Evolutionary conservation across 106 monocot species (phyloP).

Genomic region (Allium cepa): DNA sequence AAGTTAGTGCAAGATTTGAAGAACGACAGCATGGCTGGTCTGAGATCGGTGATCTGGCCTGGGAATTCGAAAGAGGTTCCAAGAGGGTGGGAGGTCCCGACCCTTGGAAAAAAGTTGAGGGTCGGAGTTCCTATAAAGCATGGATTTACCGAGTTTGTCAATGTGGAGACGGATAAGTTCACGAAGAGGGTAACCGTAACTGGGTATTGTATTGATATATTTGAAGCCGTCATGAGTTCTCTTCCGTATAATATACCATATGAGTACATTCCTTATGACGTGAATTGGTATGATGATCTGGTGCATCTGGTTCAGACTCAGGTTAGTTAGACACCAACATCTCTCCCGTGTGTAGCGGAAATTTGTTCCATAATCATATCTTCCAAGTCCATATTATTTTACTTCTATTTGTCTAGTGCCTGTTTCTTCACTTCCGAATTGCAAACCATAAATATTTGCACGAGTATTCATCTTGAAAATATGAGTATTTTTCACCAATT

Average conservation of each 20-base stretch:
- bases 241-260: constrained; percentile 28
- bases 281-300: constrained; percentile 13
- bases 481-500: too few species aligned
- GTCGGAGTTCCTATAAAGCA: constrained; percentile 20
- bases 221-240: constrained; percentile 21
- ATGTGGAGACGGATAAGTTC: constrained; percentile 2
- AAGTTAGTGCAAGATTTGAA: background rate
- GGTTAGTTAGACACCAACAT: constrained; percentile 14
- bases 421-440: background rate
- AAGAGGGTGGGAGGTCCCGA: constrained; percentile 15
- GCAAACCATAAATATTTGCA: too few species aligned
- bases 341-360: too few species aligned
- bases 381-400: too few species aligned
- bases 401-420: background rate
- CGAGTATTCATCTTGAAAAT: too few species aligned
- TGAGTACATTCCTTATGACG: constrained; percentile 19
- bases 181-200: constrained; percentile 2
- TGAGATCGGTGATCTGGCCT: constrained; percentile 29
- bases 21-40: background rate
- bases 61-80: constrained; percentile 18
- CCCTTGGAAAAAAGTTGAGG: constrained; percentile 16
- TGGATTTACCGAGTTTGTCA: constrained; percentile 24
- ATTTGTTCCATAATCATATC: too few species aligned
- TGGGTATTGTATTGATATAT: constrained; percentile 42
- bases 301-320: constrained; percentile 17